phyloP scores from a whole-genome alignment of 2,329 filamentous ascomycete genomes.

The Venturia oleaginea region DNA sequence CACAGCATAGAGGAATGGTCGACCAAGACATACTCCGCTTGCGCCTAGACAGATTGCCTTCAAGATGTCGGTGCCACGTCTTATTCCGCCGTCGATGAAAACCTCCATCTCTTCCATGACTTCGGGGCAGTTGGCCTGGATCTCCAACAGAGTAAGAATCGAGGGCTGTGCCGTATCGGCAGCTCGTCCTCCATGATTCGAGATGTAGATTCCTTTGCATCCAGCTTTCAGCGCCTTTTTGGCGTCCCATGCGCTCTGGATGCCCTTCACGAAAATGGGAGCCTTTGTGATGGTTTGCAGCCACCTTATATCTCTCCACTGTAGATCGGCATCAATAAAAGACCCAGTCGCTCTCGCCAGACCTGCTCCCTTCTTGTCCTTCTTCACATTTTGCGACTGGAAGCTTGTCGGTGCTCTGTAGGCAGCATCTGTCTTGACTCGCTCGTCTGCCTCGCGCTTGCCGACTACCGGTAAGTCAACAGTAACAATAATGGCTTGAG shows the following conservation, averaged over 20 bases:
- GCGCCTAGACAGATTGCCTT: slow-evolving; percentile 32
- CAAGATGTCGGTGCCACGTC: slow-evolving; percentile 30
- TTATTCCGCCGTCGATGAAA: slow-evolving; percentile 29
- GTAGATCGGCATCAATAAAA: slow-evolving; percentile 45
- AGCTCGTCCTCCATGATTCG: slow-evolving; percentile 42
- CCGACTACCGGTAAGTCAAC: slow-evolving; percentile 49
- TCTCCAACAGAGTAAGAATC: slow-evolving; percentile 29
- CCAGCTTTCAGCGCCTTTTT: slow-evolving; percentile 33
- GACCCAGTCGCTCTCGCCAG: slow-evolving; percentile 47
- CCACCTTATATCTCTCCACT: slow-evolving; percentile 40
- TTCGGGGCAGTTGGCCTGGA: slow-evolving; percentile 28
- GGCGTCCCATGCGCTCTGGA: slow-evolving; percentile 34
- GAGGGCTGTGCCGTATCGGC: slow-evolving; percentile 17
- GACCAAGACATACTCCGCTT: slow-evolving; percentile 29
- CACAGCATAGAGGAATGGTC: slow-evolving; percentile 31
- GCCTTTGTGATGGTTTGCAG: slow-evolving; percentile 28
- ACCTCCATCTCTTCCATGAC: slow-evolving; percentile 28
- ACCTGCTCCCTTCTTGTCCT: slow-evolving; percentile 47
- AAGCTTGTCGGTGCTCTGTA: slow-evolving; percentile 17
- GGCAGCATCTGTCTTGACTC: slow-evolving; percentile 40
- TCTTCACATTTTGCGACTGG: slow-evolving; percentile 34
- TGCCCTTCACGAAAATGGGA: slow-evolving; percentile 37
- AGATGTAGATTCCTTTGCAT: slow-evolving; percentile 38
- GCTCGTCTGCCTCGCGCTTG: slow-evolving; percentile 43
- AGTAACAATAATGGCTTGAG: slow-evolving; percentile 49